Evolutionary conservation across 306 rosid species (phyloP), one percentile per base, ranked within the genome.

Genomic region (Glycine latifolia): DNA sequence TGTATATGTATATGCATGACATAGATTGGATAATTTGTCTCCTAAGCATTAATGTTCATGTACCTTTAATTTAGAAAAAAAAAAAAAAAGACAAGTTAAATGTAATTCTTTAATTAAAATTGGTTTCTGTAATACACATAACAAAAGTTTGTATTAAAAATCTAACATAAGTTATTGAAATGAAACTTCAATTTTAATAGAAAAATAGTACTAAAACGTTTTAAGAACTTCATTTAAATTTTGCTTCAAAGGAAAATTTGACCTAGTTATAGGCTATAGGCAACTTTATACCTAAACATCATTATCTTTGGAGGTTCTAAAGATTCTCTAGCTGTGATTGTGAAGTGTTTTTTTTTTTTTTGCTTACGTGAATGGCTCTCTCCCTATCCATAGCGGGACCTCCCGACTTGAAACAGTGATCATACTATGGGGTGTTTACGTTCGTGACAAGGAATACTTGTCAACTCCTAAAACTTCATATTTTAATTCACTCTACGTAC

Each of bases 331-430:
- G 1, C 46, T 7, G 9, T 44, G 70, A 26, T 37, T 37, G 39
- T 37, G 39, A 37, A 37, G 39, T 37, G 39, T 37, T 37, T 37
- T 37, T 37, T 37, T 37, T 37, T 37, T 74, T 13, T n/a, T 67
- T 9, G 73, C 62, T 62, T 63, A 62, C 41, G 61, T 33, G 20
- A 48, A 63, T 63, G 1, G 1, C 68, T 35, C 53, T 49, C 13
- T 49, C 7, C 41, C 50, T 33, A 56, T 49, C 43, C 61, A 63
- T 33, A 49, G 73, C 0, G 74, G 81, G 81, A 77, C 73, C 74
- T 65, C 49, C 26, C 49, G 11, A 66, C 54, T 16, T 66, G 11
- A 77, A 52, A 48, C 33, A 65, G 43, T 66, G 26, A 66, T 52
- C 55, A 15, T 15, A 7, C 14, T 49, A 5, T n/a, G 37, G 9